Conservation (phyloP, 371 early-diverging fungal species). For the Homolaphlyctis polyrhiza region DNA sequence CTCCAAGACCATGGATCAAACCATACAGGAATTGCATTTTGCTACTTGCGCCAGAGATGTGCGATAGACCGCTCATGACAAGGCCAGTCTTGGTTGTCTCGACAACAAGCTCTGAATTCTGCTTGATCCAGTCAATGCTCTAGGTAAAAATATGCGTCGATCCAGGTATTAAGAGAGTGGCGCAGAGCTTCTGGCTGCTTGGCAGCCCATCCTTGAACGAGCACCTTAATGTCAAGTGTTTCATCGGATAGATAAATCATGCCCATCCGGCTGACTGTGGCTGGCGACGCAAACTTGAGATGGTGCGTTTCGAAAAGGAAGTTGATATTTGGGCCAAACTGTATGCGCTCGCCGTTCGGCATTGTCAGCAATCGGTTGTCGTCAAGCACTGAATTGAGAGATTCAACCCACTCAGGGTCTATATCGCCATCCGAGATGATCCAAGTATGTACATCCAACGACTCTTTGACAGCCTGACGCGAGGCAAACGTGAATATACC, state of each 20-base stretch:
- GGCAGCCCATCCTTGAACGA: conserved; percentile 32
- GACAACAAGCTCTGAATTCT: conserved; percentile 29
- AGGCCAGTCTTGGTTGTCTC: conserved; percentile 39
- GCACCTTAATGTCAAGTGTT: conserved; percentile 29
- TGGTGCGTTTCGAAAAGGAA: conserved; percentile 54
- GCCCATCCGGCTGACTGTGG: conserved; percentile 56
- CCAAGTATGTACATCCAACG: conserved; percentile 38
- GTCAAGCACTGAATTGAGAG: conserved; percentile 55
- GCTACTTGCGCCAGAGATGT: conserved; percentile 14
- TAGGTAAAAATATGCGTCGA: conserved; percentile 30
- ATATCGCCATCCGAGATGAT: conserved; percentile 54
- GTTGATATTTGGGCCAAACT: conserved; percentile 50
- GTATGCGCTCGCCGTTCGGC: conserved; percentile 56
- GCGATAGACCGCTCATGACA: conserved; percentile 41
- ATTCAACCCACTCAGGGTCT: conserved; percentile 57
- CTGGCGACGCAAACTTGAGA: conserved; percentile 53
- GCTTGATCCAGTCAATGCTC: conserved; percentile 32
- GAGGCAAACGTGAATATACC: conserved; percentile 47
- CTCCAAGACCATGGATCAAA: conserved; percentile 39
- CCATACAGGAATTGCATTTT: conserved; percentile 29
- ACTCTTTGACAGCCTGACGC: conserved; percentile 42
- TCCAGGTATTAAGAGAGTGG: conserved; percentile 21
- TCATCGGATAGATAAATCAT: conserved; percentile 53
- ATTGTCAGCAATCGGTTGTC: conserved; percentile 53
- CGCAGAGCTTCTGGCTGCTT: conserved; percentile 23